phyloP scores from a whole-genome alignment of 2,329 filamentous ascomycete genomes.

The Aspergillus flavus region DNA sequence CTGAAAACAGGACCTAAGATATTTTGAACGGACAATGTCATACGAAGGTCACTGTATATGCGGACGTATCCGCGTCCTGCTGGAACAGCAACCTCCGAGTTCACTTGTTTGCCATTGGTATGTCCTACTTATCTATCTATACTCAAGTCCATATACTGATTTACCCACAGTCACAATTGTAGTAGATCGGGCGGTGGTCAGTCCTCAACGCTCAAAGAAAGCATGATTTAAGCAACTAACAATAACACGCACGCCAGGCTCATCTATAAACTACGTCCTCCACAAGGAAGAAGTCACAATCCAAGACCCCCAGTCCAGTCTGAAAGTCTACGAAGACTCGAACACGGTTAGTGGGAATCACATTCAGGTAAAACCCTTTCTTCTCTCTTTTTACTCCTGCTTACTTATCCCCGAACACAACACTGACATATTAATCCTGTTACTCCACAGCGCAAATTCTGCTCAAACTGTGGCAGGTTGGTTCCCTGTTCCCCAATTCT shows the following conservation, averaged over 20 bases:
- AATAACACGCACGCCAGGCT: not conserved
- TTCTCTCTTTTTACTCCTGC: not conserved
- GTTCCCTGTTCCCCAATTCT: not conserved
- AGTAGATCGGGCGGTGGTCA: constrained; percentile 3
- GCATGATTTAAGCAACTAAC: not conserved
- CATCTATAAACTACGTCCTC: constrained; percentile 3
- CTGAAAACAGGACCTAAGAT: too few relatives aligned
- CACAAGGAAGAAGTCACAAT: not conserved
- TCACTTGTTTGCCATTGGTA: constrained; percentile 15
- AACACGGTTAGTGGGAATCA: constrained; percentile 2
- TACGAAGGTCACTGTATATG: constrained; percentile 11
- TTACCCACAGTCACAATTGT: not conserved
- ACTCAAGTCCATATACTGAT: not conserved
- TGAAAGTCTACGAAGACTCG: not conserved
- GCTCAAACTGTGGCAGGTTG: constrained; percentile 3
- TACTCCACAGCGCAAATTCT: not conserved
- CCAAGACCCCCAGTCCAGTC: not conserved
- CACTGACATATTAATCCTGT: not conserved
- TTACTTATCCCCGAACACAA: not conserved
- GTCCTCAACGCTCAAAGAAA: not conserved
- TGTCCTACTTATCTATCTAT: not conserved
- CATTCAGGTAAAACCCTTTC: not conserved
- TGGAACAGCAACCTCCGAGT: constrained; percentile 2
- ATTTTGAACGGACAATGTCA: not conserved
- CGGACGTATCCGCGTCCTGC: constrained; percentile 3